These are phyloP conservation scores for Colletotrichum lini DNA, from an alignment of 2,329 filamentous ascomycete species.

Conservation along the genomic window DNA sequence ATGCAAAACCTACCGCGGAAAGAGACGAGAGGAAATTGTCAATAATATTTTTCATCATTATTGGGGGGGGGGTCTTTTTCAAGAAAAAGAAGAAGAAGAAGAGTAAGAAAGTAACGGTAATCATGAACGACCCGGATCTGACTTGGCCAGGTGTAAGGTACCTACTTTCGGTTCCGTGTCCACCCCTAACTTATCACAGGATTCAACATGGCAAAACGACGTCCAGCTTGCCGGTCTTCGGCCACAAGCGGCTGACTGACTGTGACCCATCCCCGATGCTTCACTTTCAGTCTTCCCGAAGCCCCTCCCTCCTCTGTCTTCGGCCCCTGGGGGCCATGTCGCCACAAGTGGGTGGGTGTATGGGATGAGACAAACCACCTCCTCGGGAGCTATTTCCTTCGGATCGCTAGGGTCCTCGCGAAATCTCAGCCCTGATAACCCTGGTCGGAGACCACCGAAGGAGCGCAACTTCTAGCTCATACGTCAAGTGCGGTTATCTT, in stretches of 20 bases:
- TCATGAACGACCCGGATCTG: conserved; percentile 7
- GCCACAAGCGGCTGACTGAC: conserved; percentile 22
- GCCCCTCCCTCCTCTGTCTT: conserved; percentile 13
- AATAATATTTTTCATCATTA: too few species aligned
- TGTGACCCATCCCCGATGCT: conserved; percentile 29
- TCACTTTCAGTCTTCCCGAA: conserved; percentile 38
- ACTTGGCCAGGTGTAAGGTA: conserved; percentile 15
- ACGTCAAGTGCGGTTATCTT: conserved; percentile 37
- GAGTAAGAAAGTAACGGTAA: conserved; percentile 6
- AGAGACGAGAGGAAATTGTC: conserved; percentile 17
- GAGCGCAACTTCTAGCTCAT: conserved; percentile 24
- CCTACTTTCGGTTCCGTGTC: conserved; percentile 27
- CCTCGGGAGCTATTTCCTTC: conserved; percentile 46
- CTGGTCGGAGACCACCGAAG: conserved; percentile 39
- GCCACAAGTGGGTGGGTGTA: conserved; percentile 45
- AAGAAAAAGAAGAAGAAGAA: neutral
- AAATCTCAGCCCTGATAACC: conserved; percentile 40
- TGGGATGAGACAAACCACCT: conserved; percentile 57
- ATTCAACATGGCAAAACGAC: neutral
- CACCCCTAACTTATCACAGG: conserved; percentile 16
- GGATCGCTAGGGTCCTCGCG: conserved; percentile 39
- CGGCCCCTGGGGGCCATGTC: conserved; percentile 42
- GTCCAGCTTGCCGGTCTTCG: conserved; percentile 25
- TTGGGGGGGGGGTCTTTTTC: too few species aligned
- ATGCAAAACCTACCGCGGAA: conserved; percentile 23